A percentile compares a stretch with the other conserved stretches of the same genome.
phyloP scores from a whole-genome alignment of 2,329 filamentous ascomycete genomes.

The Elsinoe perseae region DNA sequence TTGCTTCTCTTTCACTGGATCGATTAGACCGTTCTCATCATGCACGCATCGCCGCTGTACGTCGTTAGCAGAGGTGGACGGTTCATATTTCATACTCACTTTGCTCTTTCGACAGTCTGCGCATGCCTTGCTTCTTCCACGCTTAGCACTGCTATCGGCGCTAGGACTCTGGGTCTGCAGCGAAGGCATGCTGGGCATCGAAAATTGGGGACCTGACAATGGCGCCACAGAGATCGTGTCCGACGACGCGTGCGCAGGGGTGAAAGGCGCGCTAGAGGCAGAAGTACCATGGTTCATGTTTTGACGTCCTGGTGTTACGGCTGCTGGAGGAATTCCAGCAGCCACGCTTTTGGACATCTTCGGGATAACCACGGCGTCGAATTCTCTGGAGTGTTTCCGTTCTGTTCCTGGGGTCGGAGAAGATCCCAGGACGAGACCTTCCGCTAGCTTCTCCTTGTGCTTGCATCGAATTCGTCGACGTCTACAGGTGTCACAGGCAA shows the following conservation, averaged over 20 bases:
- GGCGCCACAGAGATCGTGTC: conserved; percentile 6
- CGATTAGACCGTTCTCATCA: conserved; percentile 56
- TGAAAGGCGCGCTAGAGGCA: not conserved
- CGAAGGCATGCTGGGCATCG: conserved; percentile 16
- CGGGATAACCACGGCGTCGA: conserved; percentile 11
- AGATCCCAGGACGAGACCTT: not conserved
- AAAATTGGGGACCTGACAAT: not conserved
- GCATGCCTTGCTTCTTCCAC: conserved; percentile 52
- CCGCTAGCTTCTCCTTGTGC: conserved; percentile 49
- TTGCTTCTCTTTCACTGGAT: conserved; percentile 56
- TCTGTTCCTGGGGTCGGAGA: conserved; percentile 11
- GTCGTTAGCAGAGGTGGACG: conserved; percentile 20
- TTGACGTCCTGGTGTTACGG: not conserved
- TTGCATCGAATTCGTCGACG: conserved; percentile 56
- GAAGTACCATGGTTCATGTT: not conserved
- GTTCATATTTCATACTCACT: conserved; percentile 36
- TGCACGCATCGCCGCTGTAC: conserved; percentile 57
- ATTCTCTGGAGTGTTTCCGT: conserved; percentile 10
- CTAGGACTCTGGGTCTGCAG: conserved; percentile 1
- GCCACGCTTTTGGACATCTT: conserved; percentile 13
- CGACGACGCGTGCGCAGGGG: not conserved
- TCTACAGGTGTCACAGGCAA: conserved; percentile 56
- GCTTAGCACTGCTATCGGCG: conserved; percentile 24
- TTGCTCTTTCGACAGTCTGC: conserved; percentile 61
- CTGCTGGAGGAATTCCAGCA: conserved; percentile 14